Percentiles rank a stretch among this genome's conserved stretches.
phyloP scores from a whole-genome alignment of 495 filamentous ascomycete species.

The Durotheca rogersii region DNA sequence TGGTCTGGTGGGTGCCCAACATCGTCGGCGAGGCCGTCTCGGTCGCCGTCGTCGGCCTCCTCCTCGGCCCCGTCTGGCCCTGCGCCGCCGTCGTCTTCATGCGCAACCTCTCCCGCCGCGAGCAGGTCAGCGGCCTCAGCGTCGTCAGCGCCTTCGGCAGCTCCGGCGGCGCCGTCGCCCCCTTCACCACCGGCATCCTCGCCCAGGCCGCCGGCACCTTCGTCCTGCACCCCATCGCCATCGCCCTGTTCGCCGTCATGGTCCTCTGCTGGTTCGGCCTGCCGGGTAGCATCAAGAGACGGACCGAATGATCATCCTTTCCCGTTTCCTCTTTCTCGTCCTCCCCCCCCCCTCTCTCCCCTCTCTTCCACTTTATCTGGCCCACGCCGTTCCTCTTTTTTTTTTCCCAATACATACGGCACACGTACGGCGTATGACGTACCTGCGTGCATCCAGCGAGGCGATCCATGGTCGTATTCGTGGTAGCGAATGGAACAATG shows the following conservation, averaged over 20 bases:
- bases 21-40: conserved; percentile 69
- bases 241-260: conserved; percentile 70
- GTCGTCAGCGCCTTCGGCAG: conserved; percentile 73
- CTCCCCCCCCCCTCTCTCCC: neutral
- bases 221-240: conserved; percentile 72
- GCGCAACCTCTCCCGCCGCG: conserved; percentile 56
- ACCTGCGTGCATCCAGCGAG: too few relatives aligned
- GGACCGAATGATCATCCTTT: conserved; percentile 44
- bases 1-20: conserved; percentile 75
- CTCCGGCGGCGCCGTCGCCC: conserved; percentile 70
- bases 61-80: conserved; percentile 78
- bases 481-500: neutral
- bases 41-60: conserved; percentile 68
- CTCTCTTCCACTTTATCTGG: too few relatives aligned
- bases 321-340: neutral
- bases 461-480: too few relatives aligned
- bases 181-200: conserved; percentile 71
- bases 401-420: too few relatives aligned
- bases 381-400: too few relatives aligned
- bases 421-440: too few relatives aligned
- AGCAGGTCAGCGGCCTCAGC: conserved; percentile 67
- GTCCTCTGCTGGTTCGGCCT: conserved; percentile 61
- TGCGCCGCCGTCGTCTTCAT: conserved; percentile 69
- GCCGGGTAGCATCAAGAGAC: conserved; percentile 54
- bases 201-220: conserved; percentile 69